Evolutionary conservation across 176 grass and related monocot species (phyloP), one percentile per base, ranked within the genome.

Genomic region (Oropetium thomaeum): DNA sequence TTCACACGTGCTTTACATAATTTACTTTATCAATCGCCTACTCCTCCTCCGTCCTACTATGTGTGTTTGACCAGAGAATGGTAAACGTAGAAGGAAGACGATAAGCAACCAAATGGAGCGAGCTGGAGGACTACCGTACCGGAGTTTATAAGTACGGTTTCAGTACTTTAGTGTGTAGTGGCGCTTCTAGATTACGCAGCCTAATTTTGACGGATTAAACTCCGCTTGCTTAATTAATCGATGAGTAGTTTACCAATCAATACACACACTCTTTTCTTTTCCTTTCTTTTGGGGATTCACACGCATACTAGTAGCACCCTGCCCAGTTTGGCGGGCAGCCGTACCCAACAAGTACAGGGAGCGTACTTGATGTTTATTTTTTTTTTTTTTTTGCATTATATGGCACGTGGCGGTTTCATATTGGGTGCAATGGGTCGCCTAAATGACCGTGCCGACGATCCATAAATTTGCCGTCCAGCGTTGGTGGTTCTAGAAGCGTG

Each of bases 401-500:
- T 9, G 72, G 19, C 13, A 45, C 15, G 57, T 75, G 58, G 58
- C 59, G 42, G 0, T 3, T 0, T 67, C 10, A 0, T n/a, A 40
- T 41, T 67, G 62, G 75, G 4, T 1, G 32, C 14, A 23, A 4
- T 7, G 31, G 42, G 14, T 12, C 32, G 31, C 45, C 73, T 66
- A 40, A 29, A 66, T 11, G 61, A 66, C 74, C 42, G 42, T 74
- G 71, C 54, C 71, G 54, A 4, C 71, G 54, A 4, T 8, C 55
- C 71, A 74, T 74, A 31, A 74, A 30, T 43, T 7, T 60, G 37
- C 54, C 25, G 71, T 69, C 66, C 7, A 8, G 4, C 27, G 6
- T 14, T 44, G 26, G 9, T 29, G 26, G 9, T 29, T 11, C 6
- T 10, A 4, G 41, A 68, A 68, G 65, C 65, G 65, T 69, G 16